Conservation (phyloP, 345 rosid species). For the Brassica juncea region DNA sequence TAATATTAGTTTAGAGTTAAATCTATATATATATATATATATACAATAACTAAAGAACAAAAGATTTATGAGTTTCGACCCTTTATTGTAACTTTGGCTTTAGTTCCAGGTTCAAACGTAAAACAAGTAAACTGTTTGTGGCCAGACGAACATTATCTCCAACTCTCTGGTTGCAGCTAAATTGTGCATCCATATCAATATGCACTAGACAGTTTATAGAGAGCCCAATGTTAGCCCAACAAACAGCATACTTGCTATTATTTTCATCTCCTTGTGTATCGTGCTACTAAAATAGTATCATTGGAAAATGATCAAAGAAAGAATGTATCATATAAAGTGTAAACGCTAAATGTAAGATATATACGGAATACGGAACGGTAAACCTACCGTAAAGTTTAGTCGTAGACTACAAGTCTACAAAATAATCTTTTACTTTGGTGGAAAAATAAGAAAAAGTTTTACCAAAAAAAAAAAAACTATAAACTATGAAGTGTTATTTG, state of each 20-base stretch:
- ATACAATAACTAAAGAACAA: background rate
- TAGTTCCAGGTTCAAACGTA: background rate
- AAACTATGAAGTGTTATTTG: background rate
- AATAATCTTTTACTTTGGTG: no score
- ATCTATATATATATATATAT: background rate
- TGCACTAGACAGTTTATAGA: background rate
- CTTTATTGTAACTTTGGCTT: background rate
- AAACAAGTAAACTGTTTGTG: background rate
- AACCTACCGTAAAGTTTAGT: background rate
- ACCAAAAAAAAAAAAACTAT: background rate
- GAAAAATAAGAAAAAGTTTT: no score
- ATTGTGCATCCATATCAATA: background rate
- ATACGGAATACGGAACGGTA: background rate
- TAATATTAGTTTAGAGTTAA: background rate
- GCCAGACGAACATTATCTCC: background rate
- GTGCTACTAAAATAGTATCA: background rate
- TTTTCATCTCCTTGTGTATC: background rate
- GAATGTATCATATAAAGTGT: background rate
- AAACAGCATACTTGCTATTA: background rate
- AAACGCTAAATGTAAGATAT: background rate
- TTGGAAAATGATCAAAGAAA: background rate
- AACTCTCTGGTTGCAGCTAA: background rate
- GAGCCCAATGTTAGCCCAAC: conserved; percentile 17
- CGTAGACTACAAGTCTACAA: background rate
- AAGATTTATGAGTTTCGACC: background rate